Evolutionary conservation across 495 filamentous ascomycete species (phyloP).

Genomic region (Podospora pseudocomata): DNA sequence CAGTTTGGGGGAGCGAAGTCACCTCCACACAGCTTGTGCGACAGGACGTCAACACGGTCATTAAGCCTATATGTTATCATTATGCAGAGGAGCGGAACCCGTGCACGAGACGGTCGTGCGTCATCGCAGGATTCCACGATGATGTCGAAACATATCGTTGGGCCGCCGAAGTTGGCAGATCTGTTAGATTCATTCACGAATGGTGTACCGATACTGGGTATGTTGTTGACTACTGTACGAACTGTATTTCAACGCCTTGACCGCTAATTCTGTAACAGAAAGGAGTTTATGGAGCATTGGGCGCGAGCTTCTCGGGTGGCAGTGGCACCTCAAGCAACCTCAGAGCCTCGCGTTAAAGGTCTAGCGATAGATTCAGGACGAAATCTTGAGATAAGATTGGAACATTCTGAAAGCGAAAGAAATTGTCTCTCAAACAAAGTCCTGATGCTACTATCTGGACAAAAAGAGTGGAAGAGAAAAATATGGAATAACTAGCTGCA

Average conservation of each 20-base stretch:
- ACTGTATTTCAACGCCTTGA: neutral
- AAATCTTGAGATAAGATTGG: no score
- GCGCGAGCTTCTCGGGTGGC: neutral
- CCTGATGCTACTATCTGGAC: no score
- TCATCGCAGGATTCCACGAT: neutral
- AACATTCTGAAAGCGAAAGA: no score
- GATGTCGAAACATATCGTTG: neutral
- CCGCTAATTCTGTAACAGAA: neutral
- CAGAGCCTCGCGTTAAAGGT: neutral
- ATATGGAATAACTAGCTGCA: no score
- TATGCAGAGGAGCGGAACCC: neutral
- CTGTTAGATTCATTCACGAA: neutral
- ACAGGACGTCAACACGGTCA: neutral
- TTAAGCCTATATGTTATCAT: neutral
- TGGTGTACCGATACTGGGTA: neutral
- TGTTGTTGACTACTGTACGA: neutral
- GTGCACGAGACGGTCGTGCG: neutral
- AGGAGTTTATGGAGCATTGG: neutral
- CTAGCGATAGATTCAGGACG: no score
- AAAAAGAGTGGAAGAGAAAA: no score
- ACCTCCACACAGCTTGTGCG: neutral
- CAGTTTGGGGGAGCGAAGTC: neutral
- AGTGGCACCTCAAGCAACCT: neutral
- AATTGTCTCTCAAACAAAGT: no score
- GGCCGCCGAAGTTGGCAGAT: neutral